Evolutionary conservation across 106 monocot genomes (phyloP).

Genomic region (Phalaenopsis aphrodite): DNA sequence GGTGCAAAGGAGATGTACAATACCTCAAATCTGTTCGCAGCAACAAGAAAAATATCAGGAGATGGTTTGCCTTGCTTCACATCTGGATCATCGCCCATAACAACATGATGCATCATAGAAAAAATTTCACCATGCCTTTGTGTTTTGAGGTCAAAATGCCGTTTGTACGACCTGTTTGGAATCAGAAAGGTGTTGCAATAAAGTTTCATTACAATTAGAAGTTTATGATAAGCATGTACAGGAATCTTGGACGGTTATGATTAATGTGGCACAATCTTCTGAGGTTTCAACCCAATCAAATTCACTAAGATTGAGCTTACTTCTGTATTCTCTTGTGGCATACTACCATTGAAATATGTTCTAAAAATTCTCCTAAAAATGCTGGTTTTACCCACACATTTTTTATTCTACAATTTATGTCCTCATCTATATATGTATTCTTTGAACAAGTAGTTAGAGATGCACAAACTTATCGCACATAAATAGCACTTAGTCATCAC

Average conservation of each 20-base stretch:
- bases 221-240: background rate
- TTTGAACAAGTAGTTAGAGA: too few species aligned
- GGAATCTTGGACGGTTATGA: background rate
- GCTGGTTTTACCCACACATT: too few species aligned
- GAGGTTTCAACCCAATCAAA: background rate
- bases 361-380: too few species aligned
- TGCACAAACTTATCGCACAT: too few species aligned
- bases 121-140: constrained; percentile 68
- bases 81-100: constrained; percentile 85
- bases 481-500: too few species aligned
- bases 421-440: too few species aligned
- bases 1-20: background rate
- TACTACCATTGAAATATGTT: background rate
- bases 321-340: background rate
- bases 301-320: background rate
- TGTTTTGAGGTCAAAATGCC: constrained; percentile 73
- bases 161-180: constrained; percentile 38
- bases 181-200: background rate
- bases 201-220: background rate
- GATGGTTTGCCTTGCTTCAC: constrained; percentile 87
- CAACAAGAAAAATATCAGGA: constrained; percentile 78
- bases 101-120: constrained; percentile 82
- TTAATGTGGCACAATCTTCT: background rate
- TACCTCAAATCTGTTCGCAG: constrained; percentile 83
- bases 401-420: too few species aligned